These are phyloP conservation scores for Naganishia albida DNA, from an alignment of 1,284 basidiomycete species.

Conservation along the genomic window DNA sequence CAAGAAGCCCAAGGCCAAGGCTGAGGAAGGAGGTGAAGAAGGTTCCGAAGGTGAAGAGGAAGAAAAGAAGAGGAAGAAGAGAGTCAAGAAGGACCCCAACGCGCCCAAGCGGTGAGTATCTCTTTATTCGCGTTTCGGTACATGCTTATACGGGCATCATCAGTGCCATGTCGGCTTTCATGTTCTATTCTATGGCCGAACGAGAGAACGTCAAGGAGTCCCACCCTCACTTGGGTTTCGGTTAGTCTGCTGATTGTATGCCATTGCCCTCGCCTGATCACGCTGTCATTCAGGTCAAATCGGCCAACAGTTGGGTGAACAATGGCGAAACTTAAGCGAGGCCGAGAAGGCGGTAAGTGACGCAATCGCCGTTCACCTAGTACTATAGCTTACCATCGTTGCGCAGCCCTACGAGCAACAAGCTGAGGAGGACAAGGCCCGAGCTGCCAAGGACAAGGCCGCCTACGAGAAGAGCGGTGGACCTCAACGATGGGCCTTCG, in stretches of 20 bases:
- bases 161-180: slow-evolving; percentile 34
- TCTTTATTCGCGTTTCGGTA: not conserved
- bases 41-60: slow-evolving; percentile 4
- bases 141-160: not conserved
- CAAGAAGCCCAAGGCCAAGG: slow-evolving; percentile 32
- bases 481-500: too few species aligned
- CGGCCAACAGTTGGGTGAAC: slow-evolving; percentile 31
- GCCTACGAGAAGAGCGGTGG: slow-evolving; percentile 19
- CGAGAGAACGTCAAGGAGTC: slow-evolving; percentile 32
- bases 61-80: slow-evolving; percentile 2
- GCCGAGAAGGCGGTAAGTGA: slow-evolving; percentile 31
- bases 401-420: slow-evolving; percentile 33
- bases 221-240: slow-evolving; percentile 31
- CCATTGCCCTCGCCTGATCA: not conserved
- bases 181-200: slow-evolving; percentile 34
- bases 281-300: slow-evolving; percentile 28
- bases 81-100: slow-evolving; percentile 34
- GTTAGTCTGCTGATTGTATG: slow-evolving; percentile 13
- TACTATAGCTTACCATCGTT: not conserved
- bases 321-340: slow-evolving; percentile 30
- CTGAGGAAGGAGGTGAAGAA: not conserved
- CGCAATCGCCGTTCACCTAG: not conserved
- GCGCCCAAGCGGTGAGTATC: slow-evolving; percentile 34
- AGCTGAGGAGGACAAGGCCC: slow-evolving; percentile 32
- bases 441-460: slow-evolving; percentile 32